Percentiles rank a stretch among this genome's conserved stretches.
These are phyloP conservation scores for Amoebophrya sp. DNA, from an alignment of 169 alveolate species.

Conservation along the genomic window DNA sequence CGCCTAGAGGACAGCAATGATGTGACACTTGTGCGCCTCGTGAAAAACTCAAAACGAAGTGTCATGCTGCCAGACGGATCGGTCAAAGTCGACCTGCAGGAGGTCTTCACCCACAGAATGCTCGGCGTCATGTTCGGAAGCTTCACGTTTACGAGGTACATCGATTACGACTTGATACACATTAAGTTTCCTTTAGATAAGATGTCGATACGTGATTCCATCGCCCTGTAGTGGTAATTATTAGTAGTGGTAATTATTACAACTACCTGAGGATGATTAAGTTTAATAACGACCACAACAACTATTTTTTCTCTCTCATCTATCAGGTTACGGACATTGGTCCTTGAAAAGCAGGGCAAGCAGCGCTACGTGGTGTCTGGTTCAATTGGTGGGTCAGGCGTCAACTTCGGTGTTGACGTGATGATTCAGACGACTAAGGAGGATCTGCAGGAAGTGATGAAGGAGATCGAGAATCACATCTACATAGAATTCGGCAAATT, in stretches of 20 bases:
- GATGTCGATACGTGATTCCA: too few species aligned
- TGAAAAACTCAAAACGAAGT: neutral
- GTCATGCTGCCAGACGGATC: neutral
- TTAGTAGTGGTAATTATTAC: too few species aligned
- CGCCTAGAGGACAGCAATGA: neutral
- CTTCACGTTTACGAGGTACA: neutral
- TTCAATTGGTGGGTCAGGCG: neutral
- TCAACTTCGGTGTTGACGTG: neutral
- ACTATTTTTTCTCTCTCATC: too few species aligned
- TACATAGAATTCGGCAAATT: neutral
- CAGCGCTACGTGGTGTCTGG: slow-evolving; percentile 19
- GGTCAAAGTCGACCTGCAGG: neutral
- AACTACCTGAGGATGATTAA: too few species aligned
- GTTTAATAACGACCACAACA: too few species aligned
- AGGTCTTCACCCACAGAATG: neutral
- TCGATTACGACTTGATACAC: too few species aligned
- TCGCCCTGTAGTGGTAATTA: too few species aligned
- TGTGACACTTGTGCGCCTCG: neutral
- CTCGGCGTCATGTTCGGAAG: neutral
- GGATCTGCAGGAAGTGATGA: neutral
- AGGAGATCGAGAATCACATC: slow-evolving; percentile 13
- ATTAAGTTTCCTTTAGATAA: too few species aligned
- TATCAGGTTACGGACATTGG: neutral
- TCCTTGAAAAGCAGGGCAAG: neutral
- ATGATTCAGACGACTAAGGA: neutral